Conservation (phyloP, 495 filamentous ascomycete species). For the Podospora sp. region DNA sequence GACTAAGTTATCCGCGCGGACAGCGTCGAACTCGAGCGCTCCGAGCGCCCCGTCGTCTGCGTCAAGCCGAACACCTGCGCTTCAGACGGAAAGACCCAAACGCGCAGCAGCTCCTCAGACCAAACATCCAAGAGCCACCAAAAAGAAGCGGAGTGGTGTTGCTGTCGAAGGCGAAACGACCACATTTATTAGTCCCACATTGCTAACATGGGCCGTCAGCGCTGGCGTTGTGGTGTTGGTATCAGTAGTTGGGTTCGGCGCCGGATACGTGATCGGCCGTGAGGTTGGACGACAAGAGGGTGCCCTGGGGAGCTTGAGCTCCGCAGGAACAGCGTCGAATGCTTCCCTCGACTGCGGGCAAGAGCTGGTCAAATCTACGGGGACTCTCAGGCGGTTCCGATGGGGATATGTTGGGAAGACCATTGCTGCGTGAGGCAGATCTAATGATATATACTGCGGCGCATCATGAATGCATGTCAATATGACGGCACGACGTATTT, state of each 20-base stretch:
- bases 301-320: conserved; percentile 34
- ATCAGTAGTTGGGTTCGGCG: conserved; percentile 88
- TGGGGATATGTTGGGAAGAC: conserved; percentile 51
- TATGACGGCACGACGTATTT: conserved; percentile 4
- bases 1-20: conserved; percentile 32
- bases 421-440: conserved; percentile 36
- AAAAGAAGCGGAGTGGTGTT: conserved; percentile 55
- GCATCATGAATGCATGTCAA: conserved; percentile 8
- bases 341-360: conserved; percentile 47
- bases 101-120: conserved; percentile 46
- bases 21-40: conserved; percentile 39
- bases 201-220: conserved; percentile 88
- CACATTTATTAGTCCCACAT: conserved; percentile 62
- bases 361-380: conserved; percentile 44
- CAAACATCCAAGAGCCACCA: conserved; percentile 47
- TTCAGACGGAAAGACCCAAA: conserved; percentile 53
- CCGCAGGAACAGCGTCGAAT: conserved; percentile 42
- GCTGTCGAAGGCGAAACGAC: conserved; percentile 14
- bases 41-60: conserved; percentile 36
- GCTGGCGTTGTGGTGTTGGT: conserved; percentile 92
- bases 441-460: background rate
- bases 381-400: conserved; percentile 49
- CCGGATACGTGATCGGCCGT: conserved; percentile 84
- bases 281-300: conserved; percentile 75
- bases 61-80: conserved; percentile 43